Evolutionary conservation across 192 early-diverging fungal species (phyloP).

Genomic region (Gigaspora rosea): DNA sequence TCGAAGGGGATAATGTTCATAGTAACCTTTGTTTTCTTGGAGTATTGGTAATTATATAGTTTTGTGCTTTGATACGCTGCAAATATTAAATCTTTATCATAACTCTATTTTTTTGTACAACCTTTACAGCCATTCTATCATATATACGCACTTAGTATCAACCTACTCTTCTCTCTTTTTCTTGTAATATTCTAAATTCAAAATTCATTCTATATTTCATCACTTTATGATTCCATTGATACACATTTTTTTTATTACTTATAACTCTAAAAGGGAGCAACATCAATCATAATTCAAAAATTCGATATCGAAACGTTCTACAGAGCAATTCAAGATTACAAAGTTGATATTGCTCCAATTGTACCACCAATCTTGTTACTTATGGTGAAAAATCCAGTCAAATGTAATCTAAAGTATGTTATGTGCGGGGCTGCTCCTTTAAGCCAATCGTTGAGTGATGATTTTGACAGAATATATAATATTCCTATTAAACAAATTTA

Average conservation of each 20-base stretch:
- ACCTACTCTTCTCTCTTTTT: background rate
- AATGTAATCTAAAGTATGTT: constrained; percentile 49
- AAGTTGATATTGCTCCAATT: constrained; percentile 41
- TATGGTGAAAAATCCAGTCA: constrained; percentile 65
- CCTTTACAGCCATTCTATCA: constrained; percentile 38
- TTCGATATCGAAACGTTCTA: constrained; percentile 64
- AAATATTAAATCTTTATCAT: background rate
- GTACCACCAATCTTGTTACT: constrained; percentile 72
- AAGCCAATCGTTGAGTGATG: constrained; percentile 38
- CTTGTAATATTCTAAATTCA: background rate
- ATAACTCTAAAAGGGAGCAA: constrained; percentile 40
- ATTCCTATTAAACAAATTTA: constrained; percentile 62
- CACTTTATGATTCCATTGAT: background rate
- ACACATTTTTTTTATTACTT: constrained; percentile 30
- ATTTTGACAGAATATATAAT: constrained; percentile 40
- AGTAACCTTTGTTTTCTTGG: constrained; percentile 46
- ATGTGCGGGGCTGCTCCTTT: constrained; percentile 73
- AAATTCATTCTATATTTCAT: background rate
- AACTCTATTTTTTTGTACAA: background rate
- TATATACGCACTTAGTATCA: constrained; percentile 47
- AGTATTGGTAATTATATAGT: constrained; percentile 45
- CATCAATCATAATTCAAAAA: constrained; percentile 62
- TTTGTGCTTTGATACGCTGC: constrained; percentile 42
- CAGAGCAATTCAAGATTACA: constrained; percentile 53
- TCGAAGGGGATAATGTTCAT: constrained; percentile 43